These are phyloP conservation scores for Yamadazyma diospyri DNA, from an alignment of 1,139 yeast species.

Conservation along the genomic window DNA sequence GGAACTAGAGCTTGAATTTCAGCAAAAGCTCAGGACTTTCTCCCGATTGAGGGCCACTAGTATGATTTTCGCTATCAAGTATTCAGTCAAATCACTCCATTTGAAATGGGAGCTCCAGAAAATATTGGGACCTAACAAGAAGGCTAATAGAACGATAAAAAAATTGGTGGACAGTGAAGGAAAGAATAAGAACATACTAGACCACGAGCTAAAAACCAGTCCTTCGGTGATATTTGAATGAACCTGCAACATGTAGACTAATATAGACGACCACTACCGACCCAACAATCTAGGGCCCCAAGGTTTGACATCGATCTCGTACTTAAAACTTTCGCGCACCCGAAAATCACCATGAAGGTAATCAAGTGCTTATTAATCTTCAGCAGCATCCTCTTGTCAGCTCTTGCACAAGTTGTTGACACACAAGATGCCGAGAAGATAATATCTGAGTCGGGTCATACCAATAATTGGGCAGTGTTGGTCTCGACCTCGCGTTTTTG, in stretches of 20 bases:
- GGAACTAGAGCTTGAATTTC: conserved; percentile 18
- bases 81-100: conserved; percentile 24
- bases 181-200: neutral
- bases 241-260: no score
- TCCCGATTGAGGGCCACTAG: conserved; percentile 37
- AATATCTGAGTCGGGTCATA: conserved; percentile 48
- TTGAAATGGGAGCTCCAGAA: conserved; percentile 29
- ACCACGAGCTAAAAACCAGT: neutral
- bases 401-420: conserved; percentile 7
- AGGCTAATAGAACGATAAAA: conserved; percentile 8
- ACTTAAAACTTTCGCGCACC: neutral
- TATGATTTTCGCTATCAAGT: conserved; percentile 43
- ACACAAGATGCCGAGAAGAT: conserved; percentile 22
- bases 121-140: conserved; percentile 24
- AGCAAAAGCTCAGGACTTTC: conserved; percentile 18
- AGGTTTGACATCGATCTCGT: no score
- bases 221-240: neutral
- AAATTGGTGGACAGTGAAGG: conserved; percentile 1
- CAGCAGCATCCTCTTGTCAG: conserved; percentile 2
- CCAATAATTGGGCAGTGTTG: conserved; percentile 91
- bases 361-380: no score
- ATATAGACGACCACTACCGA: no score
- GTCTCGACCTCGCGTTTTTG: conserved; percentile 96
- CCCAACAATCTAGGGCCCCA: no score
- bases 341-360: no score